Evolutionary conservation across 129 eudicot species (phyloP), one percentile per base, ranked within the genome.

Genomic region (Sambucus nigra): DNA sequence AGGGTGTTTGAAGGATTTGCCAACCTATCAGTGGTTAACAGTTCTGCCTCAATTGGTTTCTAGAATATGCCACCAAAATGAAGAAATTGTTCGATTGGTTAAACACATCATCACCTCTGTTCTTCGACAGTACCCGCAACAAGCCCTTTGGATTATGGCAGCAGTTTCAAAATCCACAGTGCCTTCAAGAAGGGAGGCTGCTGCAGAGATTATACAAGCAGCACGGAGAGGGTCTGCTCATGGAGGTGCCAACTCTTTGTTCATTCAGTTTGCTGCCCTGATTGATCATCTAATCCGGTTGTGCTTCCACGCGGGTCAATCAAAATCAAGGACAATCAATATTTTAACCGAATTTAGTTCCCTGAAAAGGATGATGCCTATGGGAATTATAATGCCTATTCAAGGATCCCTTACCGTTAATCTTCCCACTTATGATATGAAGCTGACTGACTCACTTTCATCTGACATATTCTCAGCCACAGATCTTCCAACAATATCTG

Each of bases 151-250:
- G 99, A 72, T 83, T 17, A 92, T 92, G 99, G 99, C 96, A 49
- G 99, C 99, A 10, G 99, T 92, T 73, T 82, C 96, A 53, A 92
- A 86, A 68, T 92, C 99, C 14, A 74, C 99, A 24, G 99, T 92
- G 69, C 60, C 84, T 61, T 79, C 94, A 32, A 77, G 99, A 73
- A 69, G 80, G 67, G 91, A 92, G 53, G 95, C 96, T 48, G 99
- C 96, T 65, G 87, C 95, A 28, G 99, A 86, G 66, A 92, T 92
- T 59, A 76, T 92, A 68, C 77, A 86, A 56, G 87, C 77, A 59
- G 99, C 96, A 16, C 69, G 79, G 65, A 92, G 61, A 74, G 83
- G 84, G 47, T 69, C 77, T 31, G 74, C 52, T 71, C 75, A 67
- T 59, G 93, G 76, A 48, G 69, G 73, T 71, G 66, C 78, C 2